Evolutionary conservation across 768 basidiomycete genomes (phyloP).

Genomic region (Mycena metata): DNA sequence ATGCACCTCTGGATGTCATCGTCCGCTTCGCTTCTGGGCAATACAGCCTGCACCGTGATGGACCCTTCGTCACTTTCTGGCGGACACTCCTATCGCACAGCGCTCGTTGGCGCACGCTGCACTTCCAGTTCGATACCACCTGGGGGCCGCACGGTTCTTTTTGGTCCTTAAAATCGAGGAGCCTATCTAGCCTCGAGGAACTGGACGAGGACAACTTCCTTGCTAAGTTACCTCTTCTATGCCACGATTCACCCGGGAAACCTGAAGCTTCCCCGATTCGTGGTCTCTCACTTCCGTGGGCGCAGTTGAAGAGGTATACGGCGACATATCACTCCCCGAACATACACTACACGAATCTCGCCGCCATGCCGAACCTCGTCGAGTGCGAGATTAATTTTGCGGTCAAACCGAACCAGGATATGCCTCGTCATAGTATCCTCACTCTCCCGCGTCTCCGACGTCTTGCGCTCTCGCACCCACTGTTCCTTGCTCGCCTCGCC

Average conservation of each 20-base stretch:
- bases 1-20: not conserved
- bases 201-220: not conserved
- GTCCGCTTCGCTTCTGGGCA: not conserved
- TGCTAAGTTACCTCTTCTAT: not conserved
- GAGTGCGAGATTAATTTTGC: slow-evolving; percentile 3
- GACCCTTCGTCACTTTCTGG: not conserved
- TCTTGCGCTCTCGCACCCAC: not conserved
- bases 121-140: not conserved
- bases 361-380: slow-evolving; percentile 4
- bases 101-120: slow-evolving; percentile 9
- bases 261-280: not conserved
- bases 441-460: slow-evolving; percentile 2
- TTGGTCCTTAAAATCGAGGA: not conserved
- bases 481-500: not conserved
- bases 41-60: no score
- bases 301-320: slow-evolving; percentile 11
- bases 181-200: not conserved
- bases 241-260: not conserved
- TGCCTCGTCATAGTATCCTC: not conserved
- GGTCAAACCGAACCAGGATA: no score
- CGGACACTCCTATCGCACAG: not conserved
- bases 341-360: not conserved
- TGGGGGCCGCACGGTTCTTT: not conserved
- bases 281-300: not conserved
- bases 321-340: not conserved